phyloP scores from a whole-genome alignment of 225 moss, liverwort and hornwort genomes.

The Thuidium tamariscinum region DNA sequence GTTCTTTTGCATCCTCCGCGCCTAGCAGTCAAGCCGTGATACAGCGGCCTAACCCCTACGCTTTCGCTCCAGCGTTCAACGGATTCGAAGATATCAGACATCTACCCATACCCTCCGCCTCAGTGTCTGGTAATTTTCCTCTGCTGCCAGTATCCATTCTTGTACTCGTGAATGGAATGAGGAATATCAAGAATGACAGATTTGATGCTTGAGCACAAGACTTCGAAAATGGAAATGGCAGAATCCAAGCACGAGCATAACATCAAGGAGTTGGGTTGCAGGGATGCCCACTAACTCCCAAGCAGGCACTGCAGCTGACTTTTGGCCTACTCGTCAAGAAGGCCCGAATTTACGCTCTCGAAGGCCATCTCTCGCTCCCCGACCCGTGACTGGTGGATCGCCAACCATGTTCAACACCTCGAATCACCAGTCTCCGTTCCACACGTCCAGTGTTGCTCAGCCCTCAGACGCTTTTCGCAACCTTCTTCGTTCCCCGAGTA shows the following conservation, averaged over 20 bases:
- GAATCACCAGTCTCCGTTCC: constrained; percentile 16
- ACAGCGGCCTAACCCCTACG: constrained; percentile 42
- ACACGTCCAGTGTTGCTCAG: constrained; percentile 11
- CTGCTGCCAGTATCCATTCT: not conserved
- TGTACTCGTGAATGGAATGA: not conserved
- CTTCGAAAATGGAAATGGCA: not conserved
- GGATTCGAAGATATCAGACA: constrained; percentile 52
- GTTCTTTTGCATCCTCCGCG: constrained; percentile 22
- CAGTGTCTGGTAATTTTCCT: not conserved
- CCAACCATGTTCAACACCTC: constrained; percentile 28
- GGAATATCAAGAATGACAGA: not conserved
- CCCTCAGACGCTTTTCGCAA: constrained; percentile 34
- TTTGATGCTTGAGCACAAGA: not conserved
- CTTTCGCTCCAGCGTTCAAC: constrained; percentile 49
- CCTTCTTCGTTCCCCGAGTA: constrained; percentile 30
- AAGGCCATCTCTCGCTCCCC: constrained; percentile 10
- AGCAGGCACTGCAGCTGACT: constrained; percentile 48
- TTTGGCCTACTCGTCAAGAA: constrained; percentile 70
- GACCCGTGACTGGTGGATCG: constrained; percentile 24
- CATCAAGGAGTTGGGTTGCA: not conserved
- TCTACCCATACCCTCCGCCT: constrained; percentile 18
- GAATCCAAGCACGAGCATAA: not conserved
- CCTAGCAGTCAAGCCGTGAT: constrained; percentile 38
- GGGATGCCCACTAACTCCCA: constrained; percentile 61
- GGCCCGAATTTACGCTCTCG: constrained; percentile 21